Evolutionary conservation across 371 early-diverging fungal genomes (phyloP), one percentile per base, ranked within the genome.

Genomic region (Apophysomyces elegans): DNA sequence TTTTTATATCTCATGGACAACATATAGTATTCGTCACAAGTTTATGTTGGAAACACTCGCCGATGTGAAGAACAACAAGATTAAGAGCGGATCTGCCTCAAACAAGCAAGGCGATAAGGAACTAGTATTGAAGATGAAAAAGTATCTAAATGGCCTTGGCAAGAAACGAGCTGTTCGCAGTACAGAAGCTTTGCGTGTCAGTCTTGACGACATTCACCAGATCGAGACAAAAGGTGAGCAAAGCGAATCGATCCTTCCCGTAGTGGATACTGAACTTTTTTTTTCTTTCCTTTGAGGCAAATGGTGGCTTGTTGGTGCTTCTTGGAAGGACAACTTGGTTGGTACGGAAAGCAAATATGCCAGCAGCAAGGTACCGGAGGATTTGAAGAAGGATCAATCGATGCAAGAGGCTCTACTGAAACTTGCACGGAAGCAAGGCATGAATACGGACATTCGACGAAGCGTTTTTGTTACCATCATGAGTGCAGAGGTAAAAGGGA

Each of bases 381-480:
- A 80, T 68, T 64, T 69, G 57, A 74, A 61, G 63, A 76, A 80
- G 45, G 80, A 86, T 47, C 80, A 83, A 56, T 74, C 83, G 6
- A 63, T 86, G 38, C 80, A 83, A 38, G 88, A 88, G 43, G 74
- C 89, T 16, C 79, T 98, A 59, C 71, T 97, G 56, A 77, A 84
- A 61, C 77, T 96, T 32, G 97, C 98, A 18, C 81, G 89, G 58
- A 85, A 89, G 65, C 94, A 95, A 75, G 89, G 91, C 59, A 96
- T 99, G 97, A 96, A 96, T 83, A 97, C 99, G 11, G 98, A 97
- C 70, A 84, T 97, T 12, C 88, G 98, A 58, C 81, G 95, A 67
- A 91, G 90, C 63, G 91, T 99, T 59, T 99, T 99, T 85, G 87
- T 96, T 7, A 88, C 90, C 5, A 79, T 97, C 50, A 94, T 98